Evolutionary conservation across 352 stramenopile species (phyloP).

Genomic region (Pythium oligandrum): DNA sequence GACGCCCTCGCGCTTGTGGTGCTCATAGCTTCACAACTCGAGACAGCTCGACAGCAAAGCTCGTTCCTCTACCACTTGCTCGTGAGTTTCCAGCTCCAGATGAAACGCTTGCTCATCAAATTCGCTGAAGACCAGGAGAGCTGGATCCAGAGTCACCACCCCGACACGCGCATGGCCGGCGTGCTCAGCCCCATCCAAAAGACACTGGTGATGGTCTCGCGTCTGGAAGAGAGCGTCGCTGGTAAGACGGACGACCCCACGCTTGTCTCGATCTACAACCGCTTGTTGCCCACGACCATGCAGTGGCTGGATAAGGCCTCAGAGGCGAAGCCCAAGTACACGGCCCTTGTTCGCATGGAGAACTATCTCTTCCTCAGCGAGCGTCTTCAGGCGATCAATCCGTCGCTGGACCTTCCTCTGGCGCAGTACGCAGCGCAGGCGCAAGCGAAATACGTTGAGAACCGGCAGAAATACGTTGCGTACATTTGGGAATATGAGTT

Average conservation of each 20-base stretch:
- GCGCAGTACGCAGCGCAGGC: conserved; percentile 46
- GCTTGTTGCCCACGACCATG: conserved; percentile 51
- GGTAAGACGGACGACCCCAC: conserved; percentile 54
- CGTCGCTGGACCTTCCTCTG: conserved; percentile 36
- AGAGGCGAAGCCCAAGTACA: conserved; percentile 65
- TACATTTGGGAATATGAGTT: conserved; percentile 73
- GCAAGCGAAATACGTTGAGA: conserved; percentile 34
- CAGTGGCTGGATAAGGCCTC: conserved; percentile 70
- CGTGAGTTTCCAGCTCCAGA: conserved; percentile 72
- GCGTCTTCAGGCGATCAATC: conserved; percentile 40
- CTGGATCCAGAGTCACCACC: conserved; percentile 55
- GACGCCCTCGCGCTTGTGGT: conserved; percentile 61
- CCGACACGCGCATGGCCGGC: conserved; percentile 66
- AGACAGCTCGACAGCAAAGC: conserved; percentile 37
- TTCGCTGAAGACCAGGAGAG: conserved; percentile 71
- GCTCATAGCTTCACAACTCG: conserved; percentile 39
- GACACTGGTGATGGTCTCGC: conserved; percentile 57
- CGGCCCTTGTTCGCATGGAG: conserved; percentile 37
- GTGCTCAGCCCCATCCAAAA: conserved; percentile 64
- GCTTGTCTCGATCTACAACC: conserved; percentile 60
- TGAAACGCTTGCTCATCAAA: conserved; percentile 76
- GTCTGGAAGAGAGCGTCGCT: conserved; percentile 56
- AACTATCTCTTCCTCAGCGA: conserved; percentile 70
- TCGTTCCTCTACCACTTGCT: conserved; percentile 68
- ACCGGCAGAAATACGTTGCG: conserved; percentile 39